Conservation (phyloP, 2,329 filamentous ascomycete genomes). For the Purpureocillium takamizusanense region DNA sequence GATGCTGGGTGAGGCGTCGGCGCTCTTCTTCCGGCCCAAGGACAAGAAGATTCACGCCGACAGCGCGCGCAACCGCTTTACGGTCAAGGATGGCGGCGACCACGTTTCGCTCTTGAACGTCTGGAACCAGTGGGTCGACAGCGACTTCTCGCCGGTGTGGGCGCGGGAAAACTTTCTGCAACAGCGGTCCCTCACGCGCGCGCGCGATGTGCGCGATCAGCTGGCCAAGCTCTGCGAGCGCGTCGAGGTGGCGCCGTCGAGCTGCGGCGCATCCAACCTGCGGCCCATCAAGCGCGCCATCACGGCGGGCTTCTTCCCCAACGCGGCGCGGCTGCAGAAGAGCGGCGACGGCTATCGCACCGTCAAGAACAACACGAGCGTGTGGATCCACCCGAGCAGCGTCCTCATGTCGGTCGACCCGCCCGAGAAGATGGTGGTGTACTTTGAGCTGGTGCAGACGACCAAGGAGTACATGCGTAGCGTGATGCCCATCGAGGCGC, state of each 20-base stretch:
- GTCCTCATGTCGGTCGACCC: constrained; percentile 73
- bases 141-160: constrained; percentile 83
- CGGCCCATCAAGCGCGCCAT: constrained; percentile 76
- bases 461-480: constrained; percentile 90
- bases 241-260: constrained; percentile 70
- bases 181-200: constrained; percentile 78
- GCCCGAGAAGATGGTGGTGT: constrained; percentile 72
- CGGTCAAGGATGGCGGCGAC: constrained; percentile 83
- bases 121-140: constrained; percentile 92
- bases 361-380: constrained; percentile 80
- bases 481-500: constrained; percentile 73
- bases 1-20: constrained; percentile 82
- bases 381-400: constrained; percentile 84
- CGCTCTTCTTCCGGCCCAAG: constrained; percentile 89
- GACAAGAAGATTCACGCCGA: constrained; percentile 97
- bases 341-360: constrained; percentile 85
- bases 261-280: constrained; percentile 61
- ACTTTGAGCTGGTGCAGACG: constrained; percentile 74
- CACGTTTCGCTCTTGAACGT: constrained; percentile 83
- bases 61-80: constrained; percentile 80
- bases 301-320: constrained; percentile 88
- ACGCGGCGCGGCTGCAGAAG: constrained; percentile 74
- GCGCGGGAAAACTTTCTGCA: constrained; percentile 89
- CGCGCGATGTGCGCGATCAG: constrained; percentile 87
- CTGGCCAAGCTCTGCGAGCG: constrained; percentile 86